A percentile compares a stretch with the other conserved stretches of the same genome.
Evolutionary conservation across 345 rosid species (phyloP).

Genomic region (Eucalyptus cladocalyx): DNA sequence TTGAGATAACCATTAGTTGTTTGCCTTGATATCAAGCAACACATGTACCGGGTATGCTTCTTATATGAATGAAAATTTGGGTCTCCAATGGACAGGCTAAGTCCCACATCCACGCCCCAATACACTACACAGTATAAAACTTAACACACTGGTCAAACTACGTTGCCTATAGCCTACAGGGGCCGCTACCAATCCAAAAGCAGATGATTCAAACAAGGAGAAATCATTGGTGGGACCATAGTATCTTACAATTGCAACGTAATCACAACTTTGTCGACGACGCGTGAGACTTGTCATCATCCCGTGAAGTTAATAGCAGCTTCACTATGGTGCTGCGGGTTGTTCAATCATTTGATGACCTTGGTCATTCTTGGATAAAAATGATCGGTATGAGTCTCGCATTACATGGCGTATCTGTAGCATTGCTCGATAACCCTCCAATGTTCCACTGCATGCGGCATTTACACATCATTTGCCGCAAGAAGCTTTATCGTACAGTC

Average conservation of each 20-base stretch:
- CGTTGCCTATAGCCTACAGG: neutral
- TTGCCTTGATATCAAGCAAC: neutral
- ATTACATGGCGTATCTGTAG: neutral
- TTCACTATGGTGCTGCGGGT: neutral
- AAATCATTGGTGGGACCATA: neutral
- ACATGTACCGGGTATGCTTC: neutral
- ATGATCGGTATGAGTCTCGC: neutral
- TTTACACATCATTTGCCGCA: neutral
- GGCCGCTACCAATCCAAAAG: neutral
- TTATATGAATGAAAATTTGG: neutral
- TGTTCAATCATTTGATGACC: neutral
- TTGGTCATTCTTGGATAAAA: neutral
- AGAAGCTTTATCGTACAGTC: neutral
- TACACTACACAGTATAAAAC: neutral
- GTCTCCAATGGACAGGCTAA: neutral
- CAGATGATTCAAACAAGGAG: neutral
- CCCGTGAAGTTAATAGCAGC: neutral
- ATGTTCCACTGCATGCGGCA: neutral
- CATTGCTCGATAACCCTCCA: neutral
- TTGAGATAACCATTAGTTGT: neutral
- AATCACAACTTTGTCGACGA: neutral
- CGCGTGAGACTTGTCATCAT: neutral
- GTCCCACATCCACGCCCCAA: neutral
- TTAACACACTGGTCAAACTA: neutral
- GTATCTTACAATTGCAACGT: neutral